Conservation (phyloP, 495 filamentous ascomycete genomes). For the Annulohypoxylon bovei region DNA sequence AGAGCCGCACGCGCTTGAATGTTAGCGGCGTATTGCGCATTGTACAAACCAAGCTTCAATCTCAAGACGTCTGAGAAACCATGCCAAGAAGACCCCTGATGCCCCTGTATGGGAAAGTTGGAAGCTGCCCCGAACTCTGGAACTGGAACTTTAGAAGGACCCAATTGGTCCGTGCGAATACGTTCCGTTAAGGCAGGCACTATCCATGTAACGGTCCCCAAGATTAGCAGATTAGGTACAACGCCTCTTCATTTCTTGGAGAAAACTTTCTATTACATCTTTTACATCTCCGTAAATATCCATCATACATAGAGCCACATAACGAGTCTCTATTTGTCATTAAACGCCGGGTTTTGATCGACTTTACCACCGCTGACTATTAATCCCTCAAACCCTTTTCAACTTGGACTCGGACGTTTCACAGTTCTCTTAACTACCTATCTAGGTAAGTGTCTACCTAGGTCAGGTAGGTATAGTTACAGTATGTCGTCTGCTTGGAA, state of each 20-base stretch:
- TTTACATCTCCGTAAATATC: not conserved
- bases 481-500: not conserved
- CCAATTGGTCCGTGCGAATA: conserved; percentile 18
- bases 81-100: conserved; percentile 41
- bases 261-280: not conserved
- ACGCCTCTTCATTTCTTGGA: not conserved
- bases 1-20: conserved; percentile 32
- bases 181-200: not conserved
- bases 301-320: not conserved
- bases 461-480: no score
- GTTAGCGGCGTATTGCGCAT: conserved; percentile 23
- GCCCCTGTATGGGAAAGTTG: conserved; percentile 25
- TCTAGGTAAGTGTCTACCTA: not conserved
- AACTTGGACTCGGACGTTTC: conserved; percentile 28
- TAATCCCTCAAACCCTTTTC: not conserved
- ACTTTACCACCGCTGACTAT: not conserved
- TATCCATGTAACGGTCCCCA: not conserved
- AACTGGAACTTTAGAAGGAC: conserved; percentile 14
- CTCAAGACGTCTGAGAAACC: conserved; percentile 41
- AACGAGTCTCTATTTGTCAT: conserved; percentile 10
- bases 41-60: conserved; percentile 35
- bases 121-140: conserved; percentile 4
- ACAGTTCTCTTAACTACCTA: conserved; percentile 16
- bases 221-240: no score
- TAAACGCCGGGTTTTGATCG: not conserved